Evolutionary conservation across 1,139 yeast genomes (phyloP).

Genomic region (Yamadazyma spencermartinsiae): DNA sequence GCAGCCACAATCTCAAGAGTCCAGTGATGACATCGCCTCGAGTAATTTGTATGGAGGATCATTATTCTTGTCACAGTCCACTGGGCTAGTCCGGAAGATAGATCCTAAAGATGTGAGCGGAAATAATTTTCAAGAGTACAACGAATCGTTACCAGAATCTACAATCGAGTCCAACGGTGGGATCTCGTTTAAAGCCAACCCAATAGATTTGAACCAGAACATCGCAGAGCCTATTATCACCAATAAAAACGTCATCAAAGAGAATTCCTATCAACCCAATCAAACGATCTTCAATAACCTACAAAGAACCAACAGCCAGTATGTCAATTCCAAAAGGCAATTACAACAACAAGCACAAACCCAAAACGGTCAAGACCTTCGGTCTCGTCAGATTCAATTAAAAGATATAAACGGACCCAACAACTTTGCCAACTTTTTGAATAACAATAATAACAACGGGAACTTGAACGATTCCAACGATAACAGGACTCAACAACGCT

Average conservation of each 20-base stretch:
- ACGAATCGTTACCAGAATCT: conserved; percentile 18
- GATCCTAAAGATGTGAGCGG: conserved; percentile 20
- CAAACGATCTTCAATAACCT: conserved; percentile 47
- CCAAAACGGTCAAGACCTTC: conserved; percentile 3
- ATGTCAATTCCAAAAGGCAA: conserved; percentile 25
- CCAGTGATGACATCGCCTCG: conserved; percentile 30
- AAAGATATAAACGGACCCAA: conserved; percentile 25
- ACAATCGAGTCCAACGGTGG: conserved; percentile 31
- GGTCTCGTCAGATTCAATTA: conserved; percentile 7
- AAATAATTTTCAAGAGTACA: conserved; percentile 4
- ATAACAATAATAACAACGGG: conserved; percentile 17
- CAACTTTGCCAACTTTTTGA: conserved; percentile 35
- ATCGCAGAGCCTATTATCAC: conserved; percentile 40
- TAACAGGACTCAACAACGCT: conserved; percentile 71
- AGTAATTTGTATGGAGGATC: conserved; percentile 46
- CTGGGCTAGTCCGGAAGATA: conserved; percentile 43
- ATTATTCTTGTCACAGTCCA: conserved; percentile 44
- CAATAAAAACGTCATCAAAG: conserved; percentile 32
- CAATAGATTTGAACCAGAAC: conserved; percentile 22
- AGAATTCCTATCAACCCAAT: conserved; percentile 44
- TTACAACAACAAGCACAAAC: conserved; percentile 15
- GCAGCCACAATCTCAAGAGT: conserved; percentile 19
- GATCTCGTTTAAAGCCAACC: conserved; percentile 40
- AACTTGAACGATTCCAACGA: conserved; percentile 15
- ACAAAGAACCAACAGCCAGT: conserved; percentile 42